Conservation (phyloP, 768 basidiomycete species). For the Boletus coccyginus region DNA sequence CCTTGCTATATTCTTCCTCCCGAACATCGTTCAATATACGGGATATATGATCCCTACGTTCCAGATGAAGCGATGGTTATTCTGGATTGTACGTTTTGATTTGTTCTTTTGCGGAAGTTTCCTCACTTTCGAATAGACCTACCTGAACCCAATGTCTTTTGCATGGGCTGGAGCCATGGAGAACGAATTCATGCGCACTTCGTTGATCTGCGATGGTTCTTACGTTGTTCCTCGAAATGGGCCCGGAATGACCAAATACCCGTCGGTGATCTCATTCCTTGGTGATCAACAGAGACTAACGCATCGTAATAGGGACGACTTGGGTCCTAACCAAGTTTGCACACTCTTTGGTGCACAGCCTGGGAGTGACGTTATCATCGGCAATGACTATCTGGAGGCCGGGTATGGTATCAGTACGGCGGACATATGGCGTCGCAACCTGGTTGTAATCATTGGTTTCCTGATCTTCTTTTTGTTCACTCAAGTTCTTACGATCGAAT, state of each 20-base stretch:
- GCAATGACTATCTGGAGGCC: constrained; percentile 58
- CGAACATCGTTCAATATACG: constrained; percentile 70
- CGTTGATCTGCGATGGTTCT: constrained; percentile 61
- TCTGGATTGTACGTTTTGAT: constrained; percentile 67
- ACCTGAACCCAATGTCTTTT: constrained; percentile 76
- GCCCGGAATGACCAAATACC: constrained; percentile 54
- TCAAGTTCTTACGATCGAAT: constrained; percentile 67
- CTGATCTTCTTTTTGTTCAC: constrained; percentile 66
- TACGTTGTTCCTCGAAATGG: constrained; percentile 66
- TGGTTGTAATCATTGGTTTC: constrained; percentile 70
- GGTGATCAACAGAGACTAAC: not conserved
- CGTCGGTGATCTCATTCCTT: constrained; percentile 39
- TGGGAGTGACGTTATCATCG: constrained; percentile 55
- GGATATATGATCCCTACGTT: constrained; percentile 68
- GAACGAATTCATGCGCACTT: constrained; percentile 78
- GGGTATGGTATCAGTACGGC: constrained; percentile 46
- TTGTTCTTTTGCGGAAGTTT: not conserved
- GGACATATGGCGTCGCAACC: constrained; percentile 66
- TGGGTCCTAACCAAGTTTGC: constrained; percentile 74
- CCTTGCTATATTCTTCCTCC: constrained; percentile 66
- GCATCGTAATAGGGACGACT: constrained; percentile 37
- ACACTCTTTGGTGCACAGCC: constrained; percentile 64
- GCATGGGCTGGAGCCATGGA: constrained; percentile 78
- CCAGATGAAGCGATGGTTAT: constrained; percentile 78
- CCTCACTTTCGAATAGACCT: constrained; percentile 44